phyloP scores from a whole-genome alignment of 2,329 filamentous ascomycete species.

The Calcarisporium arbuscula region DNA sequence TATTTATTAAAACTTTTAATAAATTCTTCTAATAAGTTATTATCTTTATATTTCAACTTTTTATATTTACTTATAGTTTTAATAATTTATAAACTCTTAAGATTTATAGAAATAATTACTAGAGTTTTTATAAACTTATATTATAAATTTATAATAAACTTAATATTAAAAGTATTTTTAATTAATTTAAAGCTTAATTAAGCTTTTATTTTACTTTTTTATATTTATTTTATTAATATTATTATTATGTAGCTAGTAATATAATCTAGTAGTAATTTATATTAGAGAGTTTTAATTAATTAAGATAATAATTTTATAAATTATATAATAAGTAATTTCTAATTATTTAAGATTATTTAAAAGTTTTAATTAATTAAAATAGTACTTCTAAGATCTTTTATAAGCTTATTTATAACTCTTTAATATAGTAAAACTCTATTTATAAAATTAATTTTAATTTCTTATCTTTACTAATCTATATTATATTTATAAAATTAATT shows the following conservation, averaged over 20 bases:
- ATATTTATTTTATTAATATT: not conserved
- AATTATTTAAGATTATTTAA: not conserved
- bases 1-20: not conserved
- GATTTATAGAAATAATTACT: not conserved
- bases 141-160: not conserved
- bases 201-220: not conserved
- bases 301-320: not conserved
- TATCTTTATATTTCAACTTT: not conserved
- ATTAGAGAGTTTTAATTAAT: not conserved
- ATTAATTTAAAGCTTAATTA: not conserved
- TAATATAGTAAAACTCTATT: too few relatives aligned
- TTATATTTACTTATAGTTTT: not conserved
- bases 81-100: not conserved
- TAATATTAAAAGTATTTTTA: not conserved
- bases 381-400: too few relatives aligned
- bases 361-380: not conserved
- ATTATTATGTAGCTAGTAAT: not conserved
- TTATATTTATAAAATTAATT: too few relatives aligned
- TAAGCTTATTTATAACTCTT: too few relatives aligned
- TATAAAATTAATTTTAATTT: not conserved
- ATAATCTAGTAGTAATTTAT: not conserved
- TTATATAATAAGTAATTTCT: not conserved
- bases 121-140: not conserved
- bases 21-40: not conserved
- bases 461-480: not conserved